A percentile compares a stretch with the other conserved stretches of the same genome.
These are phyloP conservation scores for Mucor plumbeus DNA, from an alignment of 371 early-diverging fungal genomes.

Conservation along the genomic window DNA sequence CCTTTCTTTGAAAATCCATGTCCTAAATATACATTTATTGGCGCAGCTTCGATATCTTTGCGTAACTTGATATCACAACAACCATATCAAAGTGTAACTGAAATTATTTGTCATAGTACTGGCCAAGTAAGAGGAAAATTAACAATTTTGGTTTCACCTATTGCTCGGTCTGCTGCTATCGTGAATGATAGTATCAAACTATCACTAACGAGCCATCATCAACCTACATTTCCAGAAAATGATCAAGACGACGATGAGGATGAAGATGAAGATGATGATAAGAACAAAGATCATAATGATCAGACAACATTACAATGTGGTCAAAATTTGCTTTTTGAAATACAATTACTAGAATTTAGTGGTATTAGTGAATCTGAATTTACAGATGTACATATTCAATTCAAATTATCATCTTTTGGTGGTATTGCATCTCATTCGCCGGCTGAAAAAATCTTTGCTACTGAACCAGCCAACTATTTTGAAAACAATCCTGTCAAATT, in stretches of 20 bases:
- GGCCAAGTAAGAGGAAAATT: conserved; percentile 60
- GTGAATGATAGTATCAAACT: not conserved
- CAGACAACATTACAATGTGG: conserved; percentile 43
- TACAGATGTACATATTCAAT: conserved; percentile 83
- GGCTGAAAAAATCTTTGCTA: conserved; percentile 69
- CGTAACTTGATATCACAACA: conserved; percentile 57
- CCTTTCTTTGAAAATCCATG: conserved; percentile 76
- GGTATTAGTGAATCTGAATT: conserved; percentile 74
- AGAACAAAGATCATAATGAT: conserved; percentile 16
- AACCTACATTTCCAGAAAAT: conserved; percentile 20
- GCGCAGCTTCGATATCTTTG: conserved; percentile 59
- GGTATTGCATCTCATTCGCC: conserved; percentile 43
- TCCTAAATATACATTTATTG: conserved; percentile 70
- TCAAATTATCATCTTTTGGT: conserved; percentile 72
- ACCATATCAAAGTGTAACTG: conserved; percentile 52
- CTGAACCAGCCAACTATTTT: conserved; percentile 68
- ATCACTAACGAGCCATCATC: conserved; percentile 1
- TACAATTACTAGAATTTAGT: conserved; percentile 67
- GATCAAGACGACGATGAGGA: conserved; percentile 11
- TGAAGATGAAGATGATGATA: conserved; percentile 16
- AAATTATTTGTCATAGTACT: conserved; percentile 63
- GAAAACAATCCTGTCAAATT: conserved; percentile 55
- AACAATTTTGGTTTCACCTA: conserved; percentile 52
- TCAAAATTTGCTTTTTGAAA: conserved; percentile 72
- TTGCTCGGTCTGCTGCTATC: conserved; percentile 42